Base-by-base conservation (phyloP, 371 early-diverging fungal species). In the Coemansia sp. region DNA sequence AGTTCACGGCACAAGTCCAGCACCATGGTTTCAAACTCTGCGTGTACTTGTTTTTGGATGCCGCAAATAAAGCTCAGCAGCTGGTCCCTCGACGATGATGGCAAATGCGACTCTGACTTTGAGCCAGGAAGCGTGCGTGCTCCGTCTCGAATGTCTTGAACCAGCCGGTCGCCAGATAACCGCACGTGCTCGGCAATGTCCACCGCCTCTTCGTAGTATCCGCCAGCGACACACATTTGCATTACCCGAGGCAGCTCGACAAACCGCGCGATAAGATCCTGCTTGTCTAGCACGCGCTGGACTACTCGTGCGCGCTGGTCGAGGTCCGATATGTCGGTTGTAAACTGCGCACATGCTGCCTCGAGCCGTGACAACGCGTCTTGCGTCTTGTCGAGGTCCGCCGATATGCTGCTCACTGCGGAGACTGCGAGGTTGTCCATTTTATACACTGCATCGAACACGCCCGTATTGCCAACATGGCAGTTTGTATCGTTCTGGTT, bases 151-250 rank as follows among this genome's bases (percentile, higher is more conserved):
- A 75, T 64, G 51, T 75, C 76, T 34, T 55, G 61, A 1, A 71
- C 53, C 26, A 75, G 65, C 29, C 76, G 64, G 37, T 71, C 76
- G 37, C 76, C 76, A 5, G 68, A 64, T 40, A 53, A 29, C 16
- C 70, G 63, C 39, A 75, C 76, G 18, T 75, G 76, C 63, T 75
- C 71, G 5, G 76, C 67, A 24, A 75, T 71, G 53, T 75, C 76
- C 3, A 75, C 76, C 0, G 76, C 76, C 58, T 75, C 76, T 29
- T 75, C 71, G 52, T 71, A 75, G 59, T 64, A 75, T 13, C 76
- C 76, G 22, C 76, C 76, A 5, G 76, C 76, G 3, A 75, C 71
- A 42, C 76, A 75, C 76, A 75, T 75, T 40, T 70, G 76, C 76
- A 75, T 75, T 18, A 75, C 76, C 0, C 76, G 76, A 8, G 76